These are phyloP conservation scores for Paulownia fortunei DNA, from an alignment of 257 asterid genomes.

Conservation along the genomic window DNA sequence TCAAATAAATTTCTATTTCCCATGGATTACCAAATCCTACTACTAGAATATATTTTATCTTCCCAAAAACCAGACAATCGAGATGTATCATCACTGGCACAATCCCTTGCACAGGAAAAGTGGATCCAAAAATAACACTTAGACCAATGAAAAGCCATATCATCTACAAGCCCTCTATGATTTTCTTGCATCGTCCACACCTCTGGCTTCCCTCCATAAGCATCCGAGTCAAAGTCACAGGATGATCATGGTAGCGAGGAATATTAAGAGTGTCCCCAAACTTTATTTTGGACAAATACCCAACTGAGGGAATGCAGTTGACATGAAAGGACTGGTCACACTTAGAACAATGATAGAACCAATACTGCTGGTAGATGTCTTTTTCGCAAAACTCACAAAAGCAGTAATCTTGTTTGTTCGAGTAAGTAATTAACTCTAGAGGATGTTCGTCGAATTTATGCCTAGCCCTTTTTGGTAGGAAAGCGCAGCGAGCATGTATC, in stretches of 20 bases:
- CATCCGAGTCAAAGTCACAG: neutral
- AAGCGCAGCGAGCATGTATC: too few species aligned
- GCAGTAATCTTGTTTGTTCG: neutral
- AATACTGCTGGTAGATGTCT: neutral
- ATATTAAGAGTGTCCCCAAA: neutral
- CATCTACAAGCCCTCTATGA: neutral
- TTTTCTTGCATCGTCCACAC: neutral
- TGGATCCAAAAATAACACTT: neutral
- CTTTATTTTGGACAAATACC: neutral
- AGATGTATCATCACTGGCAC: too few species aligned
- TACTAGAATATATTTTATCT: too few species aligned
- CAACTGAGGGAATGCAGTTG: neutral
- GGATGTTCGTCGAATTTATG: conserved; percentile 1
- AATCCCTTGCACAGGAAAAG: neutral
- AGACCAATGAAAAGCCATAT: neutral
- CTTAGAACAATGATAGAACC: neutral
- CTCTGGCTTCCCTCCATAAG: neutral
- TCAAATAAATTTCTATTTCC: too few species aligned
- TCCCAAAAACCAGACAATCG: too few species aligned
- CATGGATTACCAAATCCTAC: too few species aligned
- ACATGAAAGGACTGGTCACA: neutral
- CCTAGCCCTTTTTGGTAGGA: too few species aligned
- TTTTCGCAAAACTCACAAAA: conserved; percentile 1
- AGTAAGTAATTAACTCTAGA: neutral
- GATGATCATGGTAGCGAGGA: neutral